These are phyloP conservation scores for Aegilops longissima DNA, from an alignment of 176 grass and related monocot genomes.

Conservation along the genomic window DNA sequence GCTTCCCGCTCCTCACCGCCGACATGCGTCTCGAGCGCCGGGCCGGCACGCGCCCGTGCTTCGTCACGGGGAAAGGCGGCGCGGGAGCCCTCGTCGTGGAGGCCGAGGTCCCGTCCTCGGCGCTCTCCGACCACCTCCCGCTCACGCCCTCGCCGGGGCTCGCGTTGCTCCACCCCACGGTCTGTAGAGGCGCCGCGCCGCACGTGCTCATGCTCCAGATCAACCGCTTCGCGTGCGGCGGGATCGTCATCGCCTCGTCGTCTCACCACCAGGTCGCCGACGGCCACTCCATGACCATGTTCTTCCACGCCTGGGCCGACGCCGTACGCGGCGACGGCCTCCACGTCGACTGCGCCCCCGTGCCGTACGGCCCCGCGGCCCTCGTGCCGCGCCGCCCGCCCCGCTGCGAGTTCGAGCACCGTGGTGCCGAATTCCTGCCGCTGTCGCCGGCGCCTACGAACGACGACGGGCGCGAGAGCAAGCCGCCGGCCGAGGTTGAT, in stretches of 20 bases:
- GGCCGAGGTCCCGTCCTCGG: constrained; percentile 20
- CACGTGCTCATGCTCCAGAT: constrained; percentile 49
- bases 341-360: not conserved
- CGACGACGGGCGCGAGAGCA: not conserved
- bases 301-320: constrained; percentile 41
- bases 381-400: constrained; percentile 39
- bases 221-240: constrained; percentile 53
- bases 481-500: not conserved
- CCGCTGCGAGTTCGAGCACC: constrained; percentile 49
- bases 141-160: constrained; percentile 31
- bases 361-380: constrained; percentile 23
- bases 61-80: constrained; percentile 1
- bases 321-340: constrained; percentile 15
- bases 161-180: constrained; percentile 13
- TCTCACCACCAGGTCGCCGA: constrained; percentile 53
- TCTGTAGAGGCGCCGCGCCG: not conserved
- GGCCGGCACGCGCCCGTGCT: not conserved
- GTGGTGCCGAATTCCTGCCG: constrained; percentile 43
- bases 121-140: constrained; percentile 42
- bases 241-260: constrained; percentile 40
- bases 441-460: too few relatives aligned
- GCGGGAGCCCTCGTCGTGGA: constrained; percentile 45
- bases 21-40: constrained; percentile 8
- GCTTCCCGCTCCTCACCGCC: constrained; percentile 47
- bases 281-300: constrained; percentile 46